phyloP scores from a whole-genome alignment of 2,329 filamentous ascomycete species.

The Exophiala alcalophila region DNA sequence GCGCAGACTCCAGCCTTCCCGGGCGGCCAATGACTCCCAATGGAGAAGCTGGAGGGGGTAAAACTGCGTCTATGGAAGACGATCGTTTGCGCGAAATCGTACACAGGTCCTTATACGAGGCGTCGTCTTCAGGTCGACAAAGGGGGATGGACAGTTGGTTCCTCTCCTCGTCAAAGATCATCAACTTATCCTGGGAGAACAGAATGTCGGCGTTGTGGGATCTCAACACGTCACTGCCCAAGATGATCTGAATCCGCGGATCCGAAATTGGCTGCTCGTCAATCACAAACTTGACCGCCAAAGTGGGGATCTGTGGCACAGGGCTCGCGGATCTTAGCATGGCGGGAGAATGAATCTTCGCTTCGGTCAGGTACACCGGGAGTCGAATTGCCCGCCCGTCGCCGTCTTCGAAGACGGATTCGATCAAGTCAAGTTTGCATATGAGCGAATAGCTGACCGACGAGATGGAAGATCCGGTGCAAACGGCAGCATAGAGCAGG shows the following conservation, averaged over 20 bases:
- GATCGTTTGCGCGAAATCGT: constrained; percentile 47
- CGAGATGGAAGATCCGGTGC: constrained; percentile 86
- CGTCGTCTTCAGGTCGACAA: constrained; percentile 85
- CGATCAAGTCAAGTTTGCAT: constrained; percentile 67
- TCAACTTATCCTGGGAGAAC: constrained; percentile 87
- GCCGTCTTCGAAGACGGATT: constrained; percentile 64
- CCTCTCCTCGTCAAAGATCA: constrained; percentile 79
- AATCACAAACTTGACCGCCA: constrained; percentile 76
- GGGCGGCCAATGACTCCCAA: constrained; percentile 38
- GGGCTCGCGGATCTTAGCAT: constrained; percentile 67
- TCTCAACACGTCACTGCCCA: constrained; percentile 84
- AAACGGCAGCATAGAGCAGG: constrained; percentile 85
- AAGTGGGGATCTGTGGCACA: constrained; percentile 73
- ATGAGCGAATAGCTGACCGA: constrained; percentile 74
- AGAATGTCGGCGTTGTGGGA: constrained; percentile 85
- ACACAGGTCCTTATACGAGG: constrained; percentile 71
- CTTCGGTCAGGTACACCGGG: constrained; percentile 85
- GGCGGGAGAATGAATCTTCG: constrained; percentile 72
- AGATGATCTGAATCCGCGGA: constrained; percentile 73
- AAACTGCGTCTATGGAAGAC: constrained; percentile 20
- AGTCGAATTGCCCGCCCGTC: constrained; percentile 69
- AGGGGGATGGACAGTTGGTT: constrained; percentile 88
- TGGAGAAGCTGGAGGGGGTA: constrained; percentile 23
- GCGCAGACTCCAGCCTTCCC: constrained; percentile 26
- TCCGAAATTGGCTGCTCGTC: constrained; percentile 50